phyloP scores from a whole-genome alignment of 164 flowering plant genomes.

The Taxillus chinensis region DNA sequence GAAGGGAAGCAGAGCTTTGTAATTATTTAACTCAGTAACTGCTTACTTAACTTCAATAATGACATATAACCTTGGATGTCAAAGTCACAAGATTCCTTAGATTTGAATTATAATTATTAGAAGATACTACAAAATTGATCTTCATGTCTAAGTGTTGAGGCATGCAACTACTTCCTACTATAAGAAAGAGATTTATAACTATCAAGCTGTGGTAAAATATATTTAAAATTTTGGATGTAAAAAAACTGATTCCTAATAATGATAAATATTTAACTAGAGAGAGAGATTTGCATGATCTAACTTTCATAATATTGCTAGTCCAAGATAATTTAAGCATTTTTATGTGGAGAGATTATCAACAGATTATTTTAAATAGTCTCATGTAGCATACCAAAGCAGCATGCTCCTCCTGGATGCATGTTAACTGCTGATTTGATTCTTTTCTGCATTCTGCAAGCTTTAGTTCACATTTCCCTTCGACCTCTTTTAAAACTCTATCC shows the following conservation, averaged over 20 bases:
- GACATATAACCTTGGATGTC: too few species aligned
- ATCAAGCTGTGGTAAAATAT: too few species aligned
- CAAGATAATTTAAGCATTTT: background rate
- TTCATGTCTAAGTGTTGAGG: background rate
- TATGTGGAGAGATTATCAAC: background rate
- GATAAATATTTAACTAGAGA: too few species aligned
- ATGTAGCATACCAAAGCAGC: conserved; percentile 44
- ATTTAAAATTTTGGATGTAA: too few species aligned
- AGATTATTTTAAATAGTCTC: background rate
- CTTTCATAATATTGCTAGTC: background rate
- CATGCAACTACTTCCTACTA: background rate
- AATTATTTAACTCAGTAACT: too few species aligned
- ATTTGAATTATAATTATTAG: background rate
- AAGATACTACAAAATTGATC: background rate
- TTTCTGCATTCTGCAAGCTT: conserved; percentile 54
- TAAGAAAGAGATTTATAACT: background rate
- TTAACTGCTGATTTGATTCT: conserved; percentile 45
- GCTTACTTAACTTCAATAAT: too few species aligned
- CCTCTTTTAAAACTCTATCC: conserved; percentile 40
- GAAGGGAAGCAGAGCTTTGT: too few species aligned
- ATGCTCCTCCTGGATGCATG: conserved; percentile 63
- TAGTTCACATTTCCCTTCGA: conserved; percentile 47
- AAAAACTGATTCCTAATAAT: too few species aligned
- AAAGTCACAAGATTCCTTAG: too few species aligned
- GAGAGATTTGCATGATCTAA: background rate